Evolutionary conservation across 257 asterid species (phyloP).

Genomic region (Fraxinus excelsior): DNA sequence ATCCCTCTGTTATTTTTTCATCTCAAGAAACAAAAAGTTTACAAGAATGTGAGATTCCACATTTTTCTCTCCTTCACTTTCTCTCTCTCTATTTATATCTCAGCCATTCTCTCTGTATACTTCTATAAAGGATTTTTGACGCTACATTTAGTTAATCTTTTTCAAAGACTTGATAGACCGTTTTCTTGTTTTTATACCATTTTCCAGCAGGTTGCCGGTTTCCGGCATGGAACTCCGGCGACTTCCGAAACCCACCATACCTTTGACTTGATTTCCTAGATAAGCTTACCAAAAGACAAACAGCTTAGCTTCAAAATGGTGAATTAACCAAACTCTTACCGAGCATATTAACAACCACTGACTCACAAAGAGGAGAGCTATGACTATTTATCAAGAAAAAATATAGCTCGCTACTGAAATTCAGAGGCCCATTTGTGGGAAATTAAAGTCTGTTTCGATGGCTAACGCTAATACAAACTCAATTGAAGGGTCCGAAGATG

Average conservation of each 20-base stretch:
- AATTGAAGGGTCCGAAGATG: conserved; percentile 47
- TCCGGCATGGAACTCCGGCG: conserved; percentile 38
- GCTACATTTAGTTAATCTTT: conserved; percentile 23
- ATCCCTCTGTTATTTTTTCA: conserved; percentile 17
- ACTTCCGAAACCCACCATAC: conserved; percentile 19
- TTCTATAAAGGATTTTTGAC: neutral
- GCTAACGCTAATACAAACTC: conserved; percentile 44
- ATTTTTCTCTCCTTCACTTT: too few relatives aligned
- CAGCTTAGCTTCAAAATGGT: conserved; percentile 26
- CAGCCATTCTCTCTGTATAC: conserved; percentile 9
- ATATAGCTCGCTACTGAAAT: conserved; percentile 2
- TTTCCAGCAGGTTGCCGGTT: conserved; percentile 33
- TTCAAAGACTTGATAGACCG: conserved; percentile 27
- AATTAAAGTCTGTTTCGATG: conserved; percentile 35
- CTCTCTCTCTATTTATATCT: conserved; percentile 1
- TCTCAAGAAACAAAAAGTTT: conserved; percentile 31
- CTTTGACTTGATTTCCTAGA: neutral
- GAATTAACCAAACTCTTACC: conserved; percentile 25
- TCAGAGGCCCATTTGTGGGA: conserved; percentile 12
- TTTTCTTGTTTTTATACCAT: neutral
- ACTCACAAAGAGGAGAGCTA: conserved; percentile 22
- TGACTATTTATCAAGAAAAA: conserved; percentile 3
- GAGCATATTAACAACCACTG: conserved; percentile 28
- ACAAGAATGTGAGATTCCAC: conserved; percentile 24
- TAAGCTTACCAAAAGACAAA: conserved; percentile 13